phyloP scores from a whole-genome alignment of 352 stramenopile genomes.

The Phytopythium helicoides region DNA sequence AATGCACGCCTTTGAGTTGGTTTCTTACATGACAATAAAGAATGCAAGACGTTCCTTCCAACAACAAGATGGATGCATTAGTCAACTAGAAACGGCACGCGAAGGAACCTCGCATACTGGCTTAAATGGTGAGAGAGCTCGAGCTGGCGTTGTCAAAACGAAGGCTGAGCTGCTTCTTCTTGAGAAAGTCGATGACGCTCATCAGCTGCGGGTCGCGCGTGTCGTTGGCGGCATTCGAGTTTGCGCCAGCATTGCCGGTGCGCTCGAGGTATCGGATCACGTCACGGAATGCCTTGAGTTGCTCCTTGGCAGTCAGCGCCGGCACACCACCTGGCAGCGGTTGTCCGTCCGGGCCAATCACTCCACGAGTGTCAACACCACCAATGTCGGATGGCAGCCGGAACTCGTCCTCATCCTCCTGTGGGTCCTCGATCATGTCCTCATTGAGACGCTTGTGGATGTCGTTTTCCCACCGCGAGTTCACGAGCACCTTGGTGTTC shows the following conservation, averaged over 20 bases:
- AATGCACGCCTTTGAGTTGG: too few relatives aligned
- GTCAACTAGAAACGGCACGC: too few relatives aligned
- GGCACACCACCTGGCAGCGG: slow-evolving; percentile 20
- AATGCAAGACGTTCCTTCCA: too few relatives aligned
- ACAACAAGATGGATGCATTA: too few relatives aligned
- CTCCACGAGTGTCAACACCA: slow-evolving; percentile 16
- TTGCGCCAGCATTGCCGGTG: slow-evolving; percentile 35
- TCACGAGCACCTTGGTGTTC: slow-evolving; percentile 86
- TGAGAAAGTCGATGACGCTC: slow-evolving; percentile 82
- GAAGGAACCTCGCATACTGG: too few relatives aligned
- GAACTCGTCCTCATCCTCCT: slow-evolving; percentile 83
- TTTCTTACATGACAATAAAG: too few relatives aligned
- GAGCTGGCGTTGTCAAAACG: slow-evolving; percentile 86
- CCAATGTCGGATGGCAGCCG: slow-evolving; percentile 43
- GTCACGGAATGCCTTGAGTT: slow-evolving; percentile 83
- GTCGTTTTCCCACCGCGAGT: slow-evolving; percentile 88
- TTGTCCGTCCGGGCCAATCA: slow-evolving; percentile 17
- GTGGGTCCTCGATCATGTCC: slow-evolving; percentile 84
- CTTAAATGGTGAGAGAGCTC: slow-evolving; percentile 80
- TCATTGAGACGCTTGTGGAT: slow-evolving; percentile 89
- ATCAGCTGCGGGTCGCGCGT: slow-evolving; percentile 66
- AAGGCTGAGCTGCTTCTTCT: slow-evolving; percentile 88
- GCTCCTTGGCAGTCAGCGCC: slow-evolving; percentile 64
- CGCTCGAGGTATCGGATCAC: slow-evolving; percentile 85
- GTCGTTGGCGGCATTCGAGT: slow-evolving; percentile 18